Evolutionary conservation across 1,284 basidiomycete species (phyloP), one percentile per base, ranked within the genome.

Genomic region (Cryptococcus amylolentus): DNA sequence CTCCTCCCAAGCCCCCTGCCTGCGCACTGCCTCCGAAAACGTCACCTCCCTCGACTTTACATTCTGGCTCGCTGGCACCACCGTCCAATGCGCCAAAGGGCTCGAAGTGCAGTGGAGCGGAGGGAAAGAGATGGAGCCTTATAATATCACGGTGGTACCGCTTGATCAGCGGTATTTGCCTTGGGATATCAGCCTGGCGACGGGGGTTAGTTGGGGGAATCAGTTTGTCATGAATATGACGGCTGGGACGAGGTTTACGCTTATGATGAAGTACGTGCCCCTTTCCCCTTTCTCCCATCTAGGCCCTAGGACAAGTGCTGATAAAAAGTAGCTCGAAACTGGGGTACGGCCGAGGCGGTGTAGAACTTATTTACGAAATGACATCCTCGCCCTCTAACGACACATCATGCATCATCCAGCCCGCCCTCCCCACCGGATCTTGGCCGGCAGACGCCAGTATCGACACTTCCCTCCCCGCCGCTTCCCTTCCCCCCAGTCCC

Each of bases 181-280:
- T 10, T 72, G 60, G 49, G 64, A 67, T 37, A 66, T 72, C 9
- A 23, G 45, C 9, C 37, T 70, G 39, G 60, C 65, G 18, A 42
- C 54, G 1, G 56, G 42, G 2, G 49, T 47, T 46, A 54, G 49
- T 0, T 59, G 52, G 43, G 56, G 61, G 56, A 66, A 53, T 51
- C 60, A 66, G 47, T 72, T 67, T 67, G 46, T 52, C 37, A 16
- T 70, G 46, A 67, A 70, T 53, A 56, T 72, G 51, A 67, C 68
- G 18, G 42, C 57, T 16, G 67, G 68, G 14, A 54, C 64, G n/a
- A 58, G 68, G 37, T 72, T 70, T 48, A 68, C 63, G 9, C 41
- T 72, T 31, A 61, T 70, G 57, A 66, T 70, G 64, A 70, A 67
- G 70, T 71, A 57, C 66, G 70, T 67, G 1, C 10, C 31, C 31